Evolutionary conservation across 352 stramenopile genomes (phyloP).

Genomic region (Peronospora belbahrii): DNA sequence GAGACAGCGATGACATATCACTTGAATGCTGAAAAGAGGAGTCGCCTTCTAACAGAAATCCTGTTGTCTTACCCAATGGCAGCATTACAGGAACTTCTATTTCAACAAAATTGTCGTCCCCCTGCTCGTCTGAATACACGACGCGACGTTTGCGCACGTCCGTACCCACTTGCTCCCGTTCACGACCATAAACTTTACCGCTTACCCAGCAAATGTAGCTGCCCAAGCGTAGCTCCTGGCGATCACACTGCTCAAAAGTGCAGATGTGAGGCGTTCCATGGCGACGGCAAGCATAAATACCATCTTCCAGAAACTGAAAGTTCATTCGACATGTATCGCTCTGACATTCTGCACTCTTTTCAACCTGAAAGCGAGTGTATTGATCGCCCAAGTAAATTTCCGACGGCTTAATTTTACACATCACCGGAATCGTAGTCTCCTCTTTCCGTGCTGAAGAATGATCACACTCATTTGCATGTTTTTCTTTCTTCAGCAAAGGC

Average conservation of each 20-base stretch:
- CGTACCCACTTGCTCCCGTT: slow-evolving; percentile 52
- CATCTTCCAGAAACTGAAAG: slow-evolving; percentile 70
- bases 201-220: slow-evolving; percentile 72
- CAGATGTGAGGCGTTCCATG: slow-evolving; percentile 69
- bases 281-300: slow-evolving; percentile 56
- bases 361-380: slow-evolving; percentile 43
- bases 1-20: slow-evolving; percentile 51
- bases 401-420: slow-evolving; percentile 32
- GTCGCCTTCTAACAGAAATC: slow-evolving; percentile 50
- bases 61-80: slow-evolving; percentile 51
- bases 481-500: slow-evolving; percentile 8
- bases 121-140: slow-evolving; percentile 46
- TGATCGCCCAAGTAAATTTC: slow-evolving; percentile 60
- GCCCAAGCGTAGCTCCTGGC: slow-evolving; percentile 39
- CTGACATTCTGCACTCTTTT: slow-evolving; percentile 34
- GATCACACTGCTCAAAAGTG: slow-evolving; percentile 66
- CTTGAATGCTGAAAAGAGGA: slow-evolving; percentile 6
- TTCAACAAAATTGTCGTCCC: slow-evolving; percentile 44
- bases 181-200: slow-evolving; percentile 46
- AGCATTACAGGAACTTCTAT: slow-evolving; percentile 73
- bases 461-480: slow-evolving; percentile 6
- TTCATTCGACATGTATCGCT: slow-evolving; percentile 25
- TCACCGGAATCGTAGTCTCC: neutral
- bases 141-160: slow-evolving; percentile 51
- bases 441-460: neutral